Evolutionary conservation across 2,329 filamentous ascomycete genomes (phyloP).

Genomic region (Stachybotrys chlorohalonatus): DNA sequence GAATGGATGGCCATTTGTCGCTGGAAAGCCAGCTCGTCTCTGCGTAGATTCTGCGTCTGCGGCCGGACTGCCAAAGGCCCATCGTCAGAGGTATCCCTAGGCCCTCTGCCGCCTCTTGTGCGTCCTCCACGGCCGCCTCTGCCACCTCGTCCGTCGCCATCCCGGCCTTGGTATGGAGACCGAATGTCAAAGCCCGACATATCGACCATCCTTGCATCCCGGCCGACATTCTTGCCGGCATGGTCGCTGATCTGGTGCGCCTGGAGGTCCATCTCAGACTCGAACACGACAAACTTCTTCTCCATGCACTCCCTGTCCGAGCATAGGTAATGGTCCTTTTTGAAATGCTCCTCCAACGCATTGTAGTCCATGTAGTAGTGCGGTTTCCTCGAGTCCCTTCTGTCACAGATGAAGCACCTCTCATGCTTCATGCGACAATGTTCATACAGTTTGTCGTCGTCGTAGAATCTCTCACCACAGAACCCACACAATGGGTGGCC

Average conservation of each 20-base stretch:
- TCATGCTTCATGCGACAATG: conserved; percentile 95
- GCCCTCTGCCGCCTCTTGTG: conserved; percentile 52
- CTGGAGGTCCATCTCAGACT: conserved; percentile 88
- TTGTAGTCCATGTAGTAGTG: conserved; percentile 91
- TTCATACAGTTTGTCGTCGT: conserved; percentile 86
- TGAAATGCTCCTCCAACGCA: conserved; percentile 77
- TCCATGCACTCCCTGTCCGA: conserved; percentile 80
- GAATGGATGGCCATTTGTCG: conserved; percentile 86
- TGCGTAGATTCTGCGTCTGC: conserved; percentile 68
- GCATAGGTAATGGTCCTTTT: conserved; percentile 79
- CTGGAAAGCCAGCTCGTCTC: conserved; percentile 88
- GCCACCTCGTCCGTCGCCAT: conserved; percentile 26
- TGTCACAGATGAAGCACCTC: conserved; percentile 88
- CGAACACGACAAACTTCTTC: conserved; percentile 97
- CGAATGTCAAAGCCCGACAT: conserved; percentile 79
- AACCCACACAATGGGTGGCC: conserved; percentile 93
- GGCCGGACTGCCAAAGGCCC: conserved; percentile 44
- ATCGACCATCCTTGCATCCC: conserved; percentile 79
- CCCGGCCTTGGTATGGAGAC: conserved; percentile 53
- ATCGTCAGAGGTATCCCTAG: conserved; percentile 76
- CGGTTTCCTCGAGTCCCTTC: conserved; percentile 58
- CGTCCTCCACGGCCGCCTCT: conserved; percentile 45
- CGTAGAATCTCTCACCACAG: conserved; percentile 86
- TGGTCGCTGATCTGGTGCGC: conserved; percentile 84
- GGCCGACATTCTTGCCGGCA: conserved; percentile 72